A percentile compares a stretch with the other conserved stretches of the same genome.
phyloP scores from a whole-genome alignment of 495 filamentous ascomycete genomes.

The Tuber umbilicatum region DNA sequence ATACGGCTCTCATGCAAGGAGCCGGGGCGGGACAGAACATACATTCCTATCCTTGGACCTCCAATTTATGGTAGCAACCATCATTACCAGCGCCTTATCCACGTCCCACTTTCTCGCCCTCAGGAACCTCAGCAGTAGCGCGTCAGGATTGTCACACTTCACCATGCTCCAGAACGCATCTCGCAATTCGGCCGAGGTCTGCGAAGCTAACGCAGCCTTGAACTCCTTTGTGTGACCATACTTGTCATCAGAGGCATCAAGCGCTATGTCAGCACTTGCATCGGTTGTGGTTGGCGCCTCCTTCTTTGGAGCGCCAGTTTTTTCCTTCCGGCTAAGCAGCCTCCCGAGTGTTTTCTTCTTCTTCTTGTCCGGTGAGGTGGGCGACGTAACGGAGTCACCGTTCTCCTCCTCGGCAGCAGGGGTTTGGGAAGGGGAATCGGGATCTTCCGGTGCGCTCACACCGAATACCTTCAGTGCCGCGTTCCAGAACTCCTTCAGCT shows the following conservation, averaged over 20 bases:
- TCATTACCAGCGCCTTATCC: constrained; percentile 86
- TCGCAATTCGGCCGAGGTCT: constrained; percentile 71
- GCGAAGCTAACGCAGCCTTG: constrained; percentile 65
- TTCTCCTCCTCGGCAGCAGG: constrained; percentile 32
- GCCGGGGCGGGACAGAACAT: constrained; percentile 50
- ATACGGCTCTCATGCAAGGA: background rate
- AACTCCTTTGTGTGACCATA: constrained; percentile 85
- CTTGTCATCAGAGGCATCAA: constrained; percentile 64
- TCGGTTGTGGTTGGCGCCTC: constrained; percentile 39
- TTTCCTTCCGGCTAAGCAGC: constrained; percentile 58
- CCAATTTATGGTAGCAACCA: constrained; percentile 92
- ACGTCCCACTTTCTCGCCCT: constrained; percentile 95
- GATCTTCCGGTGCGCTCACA: constrained; percentile 45
- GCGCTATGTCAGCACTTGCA: constrained; percentile 40
- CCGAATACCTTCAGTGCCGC: constrained; percentile 73
- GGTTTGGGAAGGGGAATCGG: constrained; percentile 34
- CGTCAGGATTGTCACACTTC: constrained; percentile 91
- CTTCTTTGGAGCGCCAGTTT: constrained; percentile 51
- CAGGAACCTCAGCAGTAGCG: constrained; percentile 77
- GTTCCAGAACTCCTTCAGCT: constrained; percentile 80
- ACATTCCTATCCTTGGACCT: constrained; percentile 72
- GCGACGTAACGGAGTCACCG: constrained; percentile 9
- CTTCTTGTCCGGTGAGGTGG: constrained; percentile 52
- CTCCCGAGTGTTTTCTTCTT: constrained; percentile 60
- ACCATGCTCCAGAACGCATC: constrained; percentile 89